phyloP scores from a whole-genome alignment of 495 filamentous ascomycete genomes.

The Hypoxylon perforatum region DNA sequence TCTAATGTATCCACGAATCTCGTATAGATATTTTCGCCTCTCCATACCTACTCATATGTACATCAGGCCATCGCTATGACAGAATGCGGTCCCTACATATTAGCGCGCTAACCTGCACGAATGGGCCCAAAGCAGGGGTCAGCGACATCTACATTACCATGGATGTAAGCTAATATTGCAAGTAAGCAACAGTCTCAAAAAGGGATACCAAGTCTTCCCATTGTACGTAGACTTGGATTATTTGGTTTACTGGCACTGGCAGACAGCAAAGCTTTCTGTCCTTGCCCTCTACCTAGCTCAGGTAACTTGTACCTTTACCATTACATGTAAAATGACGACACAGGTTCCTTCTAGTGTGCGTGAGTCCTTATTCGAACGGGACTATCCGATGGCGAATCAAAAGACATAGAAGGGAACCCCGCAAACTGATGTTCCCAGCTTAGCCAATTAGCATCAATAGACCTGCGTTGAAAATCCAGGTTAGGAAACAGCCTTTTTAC shows the following conservation, averaged over 20 bases:
- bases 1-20: neutral
- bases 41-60: neutral
- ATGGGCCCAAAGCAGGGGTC: neutral
- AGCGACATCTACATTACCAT: no score
- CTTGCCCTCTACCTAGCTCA: neutral
- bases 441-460: constrained; percentile 17
- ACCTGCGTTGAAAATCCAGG: constrained; percentile 7
- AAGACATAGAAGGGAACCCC: constrained; percentile 15
- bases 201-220: no score
- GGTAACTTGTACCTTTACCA: neutral
- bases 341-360: neutral
- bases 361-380: constrained; percentile 6
- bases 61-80: neutral
- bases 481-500: constrained; percentile 27
- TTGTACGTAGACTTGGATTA: no score
- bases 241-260: no score
- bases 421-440: constrained; percentile 19
- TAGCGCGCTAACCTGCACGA: neutral
- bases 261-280: no score
- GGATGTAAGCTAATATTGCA: no score
- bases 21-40: neutral
- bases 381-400: constrained; percentile 26
- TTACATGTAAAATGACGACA: constrained; percentile 29
- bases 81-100: neutral
- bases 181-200: no score